These are phyloP conservation scores for Leptosphaerulina australis DNA, from an alignment of 2,329 filamentous ascomycete species.

Conservation along the genomic window DNA sequence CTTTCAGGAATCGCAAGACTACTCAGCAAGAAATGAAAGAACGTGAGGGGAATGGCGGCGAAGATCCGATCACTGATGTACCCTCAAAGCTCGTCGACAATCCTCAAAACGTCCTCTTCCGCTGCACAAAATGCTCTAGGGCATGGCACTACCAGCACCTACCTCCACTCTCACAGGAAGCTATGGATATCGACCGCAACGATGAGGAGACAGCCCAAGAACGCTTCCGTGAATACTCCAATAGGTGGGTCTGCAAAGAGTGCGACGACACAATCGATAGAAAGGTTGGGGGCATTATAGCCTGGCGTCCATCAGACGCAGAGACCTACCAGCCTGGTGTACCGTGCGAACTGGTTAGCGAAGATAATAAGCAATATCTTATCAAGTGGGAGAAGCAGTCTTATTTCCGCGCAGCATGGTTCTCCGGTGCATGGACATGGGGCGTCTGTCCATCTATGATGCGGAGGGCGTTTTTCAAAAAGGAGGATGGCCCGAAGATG, in stretches of 20 bases:
- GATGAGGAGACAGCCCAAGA: slow-evolving; percentile 62
- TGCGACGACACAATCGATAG: slow-evolving; percentile 65
- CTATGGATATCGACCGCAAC: slow-evolving; percentile 53
- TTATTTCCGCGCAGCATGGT: slow-evolving; percentile 84
- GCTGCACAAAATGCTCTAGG: slow-evolving; percentile 77
- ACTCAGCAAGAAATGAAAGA: slow-evolving; percentile 82
- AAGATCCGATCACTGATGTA: slow-evolving; percentile 75
- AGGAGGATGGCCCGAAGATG: slow-evolving; percentile 71
- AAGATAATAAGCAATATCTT: slow-evolving; percentile 89
- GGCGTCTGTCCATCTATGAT: slow-evolving; percentile 68
- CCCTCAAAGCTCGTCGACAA: slow-evolving; percentile 73
- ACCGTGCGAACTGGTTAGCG: slow-evolving; percentile 62
- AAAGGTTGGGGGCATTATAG: slow-evolving; percentile 79
- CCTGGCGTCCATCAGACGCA: slow-evolving; percentile 77
- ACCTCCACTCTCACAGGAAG: slow-evolving; percentile 56
- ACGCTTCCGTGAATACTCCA: slow-evolving; percentile 73
- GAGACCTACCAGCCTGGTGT: slow-evolving; percentile 61
- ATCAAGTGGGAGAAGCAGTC: slow-evolving; percentile 85
- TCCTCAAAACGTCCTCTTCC: slow-evolving; percentile 75
- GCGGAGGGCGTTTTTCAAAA: slow-evolving; percentile 77
- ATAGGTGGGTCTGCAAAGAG: slow-evolving; percentile 79
- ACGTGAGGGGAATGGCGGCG: slow-evolving; percentile 76
- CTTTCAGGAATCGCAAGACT: slow-evolving; percentile 76
- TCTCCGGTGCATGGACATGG: slow-evolving; percentile 87
- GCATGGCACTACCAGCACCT: slow-evolving; percentile 87